A percentile compares a stretch with the other conserved stretches of the same genome.
These are phyloP conservation scores for Orbilia javanica DNA, from an alignment of 2,329 filamentous ascomycete genomes.

Conservation along the genomic window DNA sequence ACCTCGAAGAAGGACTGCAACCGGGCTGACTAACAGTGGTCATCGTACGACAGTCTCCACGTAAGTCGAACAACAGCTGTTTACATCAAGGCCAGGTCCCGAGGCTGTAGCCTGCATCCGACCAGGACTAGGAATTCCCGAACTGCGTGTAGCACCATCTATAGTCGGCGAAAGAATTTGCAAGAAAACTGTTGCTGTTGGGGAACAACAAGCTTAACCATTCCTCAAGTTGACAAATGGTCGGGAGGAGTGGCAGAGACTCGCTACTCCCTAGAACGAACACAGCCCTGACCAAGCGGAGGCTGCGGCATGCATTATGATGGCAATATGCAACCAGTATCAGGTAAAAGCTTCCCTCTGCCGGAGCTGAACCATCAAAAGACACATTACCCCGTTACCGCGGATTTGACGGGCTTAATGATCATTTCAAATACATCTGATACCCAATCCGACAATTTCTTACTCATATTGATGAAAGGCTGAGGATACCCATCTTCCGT, in stretches of 20 bases:
- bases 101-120: slow-evolving; percentile 39
- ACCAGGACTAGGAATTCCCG: slow-evolving; percentile 35
- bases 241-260: slow-evolving; percentile 49
- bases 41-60: slow-evolving; percentile 41
- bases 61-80: slow-evolving; percentile 20
- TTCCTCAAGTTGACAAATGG: slow-evolving; percentile 31
- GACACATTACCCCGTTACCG: background rate
- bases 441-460: slow-evolving; percentile 27
- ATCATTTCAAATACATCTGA: slow-evolving; percentile 52
- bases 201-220: slow-evolving; percentile 1
- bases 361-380: slow-evolving; percentile 27
- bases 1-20: background rate
- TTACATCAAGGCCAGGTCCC: slow-evolving; percentile 33
- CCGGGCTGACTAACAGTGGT: slow-evolving; percentile 11
- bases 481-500: slow-evolving; percentile 3
- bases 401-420: slow-evolving; percentile 23
- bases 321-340: slow-evolving; percentile 36
- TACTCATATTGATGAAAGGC: slow-evolving; percentile 48
- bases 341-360: slow-evolving; percentile 10
- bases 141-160: background rate
- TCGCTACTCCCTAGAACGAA: slow-evolving; percentile 49
- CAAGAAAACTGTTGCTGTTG: slow-evolving; percentile 1
- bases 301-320: slow-evolving; percentile 45
- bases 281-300: slow-evolving; percentile 41
- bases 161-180: slow-evolving; percentile 31